Conservation (phyloP, 805 yeast genomes). For the Wickerhamomyces sydowiorum region DNA sequence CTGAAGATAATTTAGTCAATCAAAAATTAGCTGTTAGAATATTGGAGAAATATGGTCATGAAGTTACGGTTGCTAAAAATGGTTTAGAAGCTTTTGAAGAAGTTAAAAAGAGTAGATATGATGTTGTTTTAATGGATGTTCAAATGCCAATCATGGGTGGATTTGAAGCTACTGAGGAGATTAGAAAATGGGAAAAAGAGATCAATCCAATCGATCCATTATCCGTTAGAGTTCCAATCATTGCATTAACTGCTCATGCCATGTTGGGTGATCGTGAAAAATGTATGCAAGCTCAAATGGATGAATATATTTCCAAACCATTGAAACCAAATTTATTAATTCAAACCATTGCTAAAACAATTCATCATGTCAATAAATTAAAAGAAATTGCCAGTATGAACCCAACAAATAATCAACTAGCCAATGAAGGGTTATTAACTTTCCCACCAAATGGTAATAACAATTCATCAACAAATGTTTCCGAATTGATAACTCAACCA, state of each 20-base stretch:
- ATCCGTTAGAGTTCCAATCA: constrained; percentile 76
- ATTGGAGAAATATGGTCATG: constrained; percentile 80
- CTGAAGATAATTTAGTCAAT: constrained; percentile 84
- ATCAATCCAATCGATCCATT: constrained; percentile 65
- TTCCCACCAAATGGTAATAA: constrained; percentile 1
- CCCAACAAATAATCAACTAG: constrained; percentile 2
- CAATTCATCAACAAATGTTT: not conserved
- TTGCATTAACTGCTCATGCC: constrained; percentile 89
- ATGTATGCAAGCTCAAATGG: constrained; percentile 87
- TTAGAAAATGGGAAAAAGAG: constrained; percentile 83
- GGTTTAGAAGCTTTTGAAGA: constrained; percentile 81
- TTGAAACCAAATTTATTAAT: constrained; percentile 75
- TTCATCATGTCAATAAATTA: constrained; percentile 60
- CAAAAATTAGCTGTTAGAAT: constrained; percentile 84
- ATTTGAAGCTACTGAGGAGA: constrained; percentile 82
- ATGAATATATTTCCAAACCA: constrained; percentile 85
- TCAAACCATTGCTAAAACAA: constrained; percentile 82
- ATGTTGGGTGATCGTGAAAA: constrained; percentile 90
- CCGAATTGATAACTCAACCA: not conserved
- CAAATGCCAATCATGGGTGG: constrained; percentile 98
- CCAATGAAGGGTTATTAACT: constrained; percentile 1
- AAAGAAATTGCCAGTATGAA: constrained; percentile 42
- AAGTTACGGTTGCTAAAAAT: constrained; percentile 79
- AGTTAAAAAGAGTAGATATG: constrained; percentile 59
- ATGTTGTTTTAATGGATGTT: constrained; percentile 86